Evolutionary conservation across 164 flowering plant species (phyloP).

Genomic region (Pachysandra terminalis): DNA sequence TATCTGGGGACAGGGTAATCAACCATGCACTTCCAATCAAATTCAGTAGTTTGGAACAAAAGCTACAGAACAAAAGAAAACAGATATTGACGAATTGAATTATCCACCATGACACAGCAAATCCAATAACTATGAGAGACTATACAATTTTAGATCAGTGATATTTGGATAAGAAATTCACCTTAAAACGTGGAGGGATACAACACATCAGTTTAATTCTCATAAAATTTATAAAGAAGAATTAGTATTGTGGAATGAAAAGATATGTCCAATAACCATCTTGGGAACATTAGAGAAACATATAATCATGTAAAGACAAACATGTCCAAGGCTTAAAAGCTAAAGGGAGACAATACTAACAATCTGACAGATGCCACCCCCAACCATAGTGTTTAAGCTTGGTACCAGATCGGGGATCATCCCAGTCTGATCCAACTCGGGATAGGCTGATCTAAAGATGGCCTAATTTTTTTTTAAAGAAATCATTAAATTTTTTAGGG

Average conservation of each 20-base stretch:
- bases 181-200: constrained; percentile 79
- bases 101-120: neutral
- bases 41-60: neutral
- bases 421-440: too few relatives aligned
- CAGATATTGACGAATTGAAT: neutral
- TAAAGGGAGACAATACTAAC: too few relatives aligned
- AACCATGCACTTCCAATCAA: too few relatives aligned
- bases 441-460: too few relatives aligned
- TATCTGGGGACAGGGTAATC: too few relatives aligned
- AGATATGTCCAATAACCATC: neutral
- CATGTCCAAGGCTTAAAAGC: too few relatives aligned
- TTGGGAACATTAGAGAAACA: too few relatives aligned
- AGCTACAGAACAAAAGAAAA: neutral
- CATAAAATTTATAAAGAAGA: constrained; percentile 18
- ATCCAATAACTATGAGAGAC: neutral
- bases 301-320: neutral
- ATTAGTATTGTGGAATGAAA: neutral
- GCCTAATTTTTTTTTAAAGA: too few relatives aligned
- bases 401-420: too few relatives aligned
- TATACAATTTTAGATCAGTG: neutral
- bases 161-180: constrained; percentile 15
- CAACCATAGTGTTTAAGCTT: too few relatives aligned
- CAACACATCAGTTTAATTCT: constrained; percentile 58
- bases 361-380: too few relatives aligned
- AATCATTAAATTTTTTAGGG: too few relatives aligned